These are phyloP conservation scores for Eruca vesicaria DNA, from an alignment of 441 rosid genomes.

Conservation along the genomic window DNA sequence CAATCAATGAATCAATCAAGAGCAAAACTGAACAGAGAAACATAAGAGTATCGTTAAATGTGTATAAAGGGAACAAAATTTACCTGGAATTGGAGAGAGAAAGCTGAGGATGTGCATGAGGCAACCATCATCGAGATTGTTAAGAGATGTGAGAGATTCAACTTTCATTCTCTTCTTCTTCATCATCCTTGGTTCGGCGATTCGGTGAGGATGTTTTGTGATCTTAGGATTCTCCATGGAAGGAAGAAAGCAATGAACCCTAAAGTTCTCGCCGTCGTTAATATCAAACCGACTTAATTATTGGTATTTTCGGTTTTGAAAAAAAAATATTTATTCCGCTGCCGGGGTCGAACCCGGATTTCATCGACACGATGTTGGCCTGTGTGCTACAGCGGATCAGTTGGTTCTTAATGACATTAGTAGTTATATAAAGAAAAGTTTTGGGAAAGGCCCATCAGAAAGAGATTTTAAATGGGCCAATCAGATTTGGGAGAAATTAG, in stretches of 20 bases:
- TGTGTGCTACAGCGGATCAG: no score
- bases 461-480: no score
- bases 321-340: no score
- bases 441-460: no score
- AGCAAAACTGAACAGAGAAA: conserved; percentile 1
- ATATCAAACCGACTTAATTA: neutral
- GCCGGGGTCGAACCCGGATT: no score
- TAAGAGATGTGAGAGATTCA: conserved; percentile 41
- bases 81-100: conserved; percentile 92
- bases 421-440: no score
- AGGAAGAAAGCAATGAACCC: neutral
- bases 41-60: neutral
- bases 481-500: no score
- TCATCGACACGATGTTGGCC: no score
- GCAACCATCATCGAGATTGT: conserved; percentile 92
- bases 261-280: neutral
- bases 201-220: neutral
- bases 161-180: conserved; percentile 12
- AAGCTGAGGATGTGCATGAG: conserved; percentile 98
- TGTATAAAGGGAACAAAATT: neutral
- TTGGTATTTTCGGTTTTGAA: no score
- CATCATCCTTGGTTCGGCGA: conserved; percentile 10
- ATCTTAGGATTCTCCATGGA: neutral
- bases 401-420: no score
- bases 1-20: neutral